Evolutionary conservation across 2,329 filamentous ascomycete species (phyloP), one percentile per base, ranked within the genome.

Genomic region (Bimuria novae-zelandiae): DNA sequence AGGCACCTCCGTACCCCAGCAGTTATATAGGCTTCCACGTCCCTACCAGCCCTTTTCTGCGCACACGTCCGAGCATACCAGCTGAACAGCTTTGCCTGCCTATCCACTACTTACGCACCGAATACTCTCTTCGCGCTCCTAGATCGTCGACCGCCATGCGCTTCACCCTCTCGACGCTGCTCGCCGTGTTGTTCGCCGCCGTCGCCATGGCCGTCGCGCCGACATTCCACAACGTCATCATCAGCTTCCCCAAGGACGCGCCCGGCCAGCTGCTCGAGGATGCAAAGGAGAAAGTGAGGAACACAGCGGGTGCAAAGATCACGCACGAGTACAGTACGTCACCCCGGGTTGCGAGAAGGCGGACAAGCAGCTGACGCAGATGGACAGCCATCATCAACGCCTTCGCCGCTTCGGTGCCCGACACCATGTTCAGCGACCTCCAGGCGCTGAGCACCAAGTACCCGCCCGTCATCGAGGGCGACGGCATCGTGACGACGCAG

Each of bases 401-500:
- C 41, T 94, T 95, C 71, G 84, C 90, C 27, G 89, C 88, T 46
- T 85, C 88, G 58, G 87, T 88, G 29, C 86, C 90, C 1, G 83
- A 84, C 52, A 84, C 85, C 63, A 82, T 86, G 17, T 79, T 96
- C 51, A 81, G 90, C 54, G 80, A 80, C 4, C 82, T 96, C 25
- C 82, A 87, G 62, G 77, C 84, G 1, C 79, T 84, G 76, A 85
- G 85, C 54, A 77, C 79, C 49, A 71, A 82, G 54, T 87, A 86
- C 74, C 77, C 83, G 46, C 84, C 86, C 1, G 72, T 80, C 25
- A 84, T 97, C 57, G 92, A 96, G 75, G 86, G 92, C 65, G 91
- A 96, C 68, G 79, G 88, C 67, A 75, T 87, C 22, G 82, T 94
- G 44, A 79, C 58, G 7, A 83, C 68, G 8, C 63, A 69, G 51